Evolutionary conservation across 768 basidiomycete genomes (phyloP).

Genomic region (Lactarius tabidus): DNA sequence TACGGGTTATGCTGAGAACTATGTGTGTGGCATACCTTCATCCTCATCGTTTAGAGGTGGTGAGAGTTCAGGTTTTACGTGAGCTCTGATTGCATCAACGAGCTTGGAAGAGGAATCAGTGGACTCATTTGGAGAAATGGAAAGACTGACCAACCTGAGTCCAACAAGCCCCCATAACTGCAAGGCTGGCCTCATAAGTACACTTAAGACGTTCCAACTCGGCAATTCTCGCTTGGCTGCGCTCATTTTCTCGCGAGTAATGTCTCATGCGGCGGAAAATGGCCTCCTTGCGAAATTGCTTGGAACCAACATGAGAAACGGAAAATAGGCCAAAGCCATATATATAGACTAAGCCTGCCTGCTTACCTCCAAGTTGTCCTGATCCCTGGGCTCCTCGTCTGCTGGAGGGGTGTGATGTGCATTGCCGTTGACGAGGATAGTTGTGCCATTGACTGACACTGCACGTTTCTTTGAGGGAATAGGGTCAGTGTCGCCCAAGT

Average conservation of each 20-base stretch:
- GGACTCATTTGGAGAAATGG: conserved; percentile 9
- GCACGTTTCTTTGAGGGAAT: conserved; percentile 31
- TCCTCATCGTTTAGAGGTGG: conserved; percentile 36
- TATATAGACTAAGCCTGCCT: conserved; percentile 25
- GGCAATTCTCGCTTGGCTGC: conserved; percentile 54
- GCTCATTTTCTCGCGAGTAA: conserved; percentile 71
- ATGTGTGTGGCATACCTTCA: conserved; percentile 21
- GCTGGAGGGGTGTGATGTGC: conserved; percentile 16
- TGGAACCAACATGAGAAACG: conserved; percentile 14
- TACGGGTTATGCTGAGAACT: conserved; percentile 8
- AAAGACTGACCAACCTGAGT: conserved; percentile 50
- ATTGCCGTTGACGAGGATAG: conserved; percentile 28
- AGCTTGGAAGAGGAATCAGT: conserved; percentile 40
- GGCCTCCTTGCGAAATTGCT: conserved; percentile 86
- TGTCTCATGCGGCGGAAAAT: conserved; percentile 82
- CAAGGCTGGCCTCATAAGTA: conserved; percentile 65
- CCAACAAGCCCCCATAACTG: conserved; percentile 78
- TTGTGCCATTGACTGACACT: conserved; percentile 27
- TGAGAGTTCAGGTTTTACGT: conserved; percentile 51
- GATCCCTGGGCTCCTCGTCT: conserved; percentile 28
- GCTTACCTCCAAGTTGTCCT: conserved; percentile 59
- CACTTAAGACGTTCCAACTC: conserved; percentile 63
- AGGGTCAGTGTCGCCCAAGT: conserved; percentile 25
- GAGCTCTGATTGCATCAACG: conserved; percentile 58
- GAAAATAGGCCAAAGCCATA: conserved; percentile 25